Base-by-base conservation (phyloP, 441 rosid genomes). In the Erysimum pusillum region DNA sequence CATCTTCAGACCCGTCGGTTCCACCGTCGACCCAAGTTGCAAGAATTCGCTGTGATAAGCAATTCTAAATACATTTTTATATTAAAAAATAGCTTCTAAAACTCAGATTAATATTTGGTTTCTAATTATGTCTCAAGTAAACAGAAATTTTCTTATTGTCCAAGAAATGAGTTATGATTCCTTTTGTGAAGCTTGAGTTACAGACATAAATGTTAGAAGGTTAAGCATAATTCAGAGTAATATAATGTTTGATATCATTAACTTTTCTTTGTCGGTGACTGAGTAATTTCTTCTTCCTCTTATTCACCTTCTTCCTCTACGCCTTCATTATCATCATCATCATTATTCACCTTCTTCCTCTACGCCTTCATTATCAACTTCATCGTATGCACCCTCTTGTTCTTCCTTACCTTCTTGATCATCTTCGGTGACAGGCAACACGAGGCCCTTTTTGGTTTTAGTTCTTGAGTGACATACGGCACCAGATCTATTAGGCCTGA, bases 201-300 rank as follows among this genome's bases (percentile, higher is more conserved):
- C 64, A 63, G n/a, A 73, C 56, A 41, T 11, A 31, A 15, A 42
- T 44, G 42, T 69, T 32, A 73, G 17, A 76, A 76, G 73, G 76
- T 68, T 32, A 56, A 63, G 49, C 69, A 76, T 52, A n/a, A n/a
- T n/a, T n/a, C n/a, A n/a, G n/a, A n/a, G n/a, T n/a, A n/a, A n/a
- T n/a, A n/a, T 25, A 60, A 15, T 6, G 32, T 63, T 22, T 66
- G 11, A 41, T 18, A 44, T 88, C 85, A 85, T 83, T 87, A 84
- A 69, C 89, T 85, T 80, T 86, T 87, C 81, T 87, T 87, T 6
- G 84, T 57, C 14, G 85, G 91, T 71, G 93, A 88, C 77, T 87
- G 87, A 63, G 86, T 83, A 73, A 75, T 57, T 42, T 74, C 81
- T 2, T 76, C 87, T 3, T 81, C 88, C 42, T 83, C n/a, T n/a